Percentiles rank a stretch among this genome's conserved stretches.
Evolutionary conservation across 2,329 filamentous ascomycete genomes (phyloP).

Genomic region (Ophiostoma angusticollis): DNA sequence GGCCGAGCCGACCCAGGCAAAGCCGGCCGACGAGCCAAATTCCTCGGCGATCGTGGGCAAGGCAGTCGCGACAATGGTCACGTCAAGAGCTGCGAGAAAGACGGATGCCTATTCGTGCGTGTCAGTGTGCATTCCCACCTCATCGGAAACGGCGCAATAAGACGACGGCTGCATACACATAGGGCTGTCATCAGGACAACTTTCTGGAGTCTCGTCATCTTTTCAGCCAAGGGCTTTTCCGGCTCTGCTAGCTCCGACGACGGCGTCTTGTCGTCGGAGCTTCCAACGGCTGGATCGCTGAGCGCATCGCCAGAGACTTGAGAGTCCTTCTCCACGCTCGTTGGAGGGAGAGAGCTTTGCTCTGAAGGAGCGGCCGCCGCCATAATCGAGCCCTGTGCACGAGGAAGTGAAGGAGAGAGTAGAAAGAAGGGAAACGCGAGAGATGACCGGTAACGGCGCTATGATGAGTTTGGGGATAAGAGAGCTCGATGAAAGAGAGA

Average conservation of each 20-base stretch:
- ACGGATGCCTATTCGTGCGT: constrained; percentile 19
- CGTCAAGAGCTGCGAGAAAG: constrained; percentile 42
- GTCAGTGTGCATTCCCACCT: neutral
- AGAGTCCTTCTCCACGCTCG: too few relatives aligned
- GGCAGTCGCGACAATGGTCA: constrained; percentile 54
- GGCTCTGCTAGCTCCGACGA: too few relatives aligned
- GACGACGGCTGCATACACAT: constrained; percentile 5
- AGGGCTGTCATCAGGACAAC: constrained; percentile 9
- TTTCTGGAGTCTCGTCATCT: constrained; percentile 2
- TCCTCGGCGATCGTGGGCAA: constrained; percentile 52
- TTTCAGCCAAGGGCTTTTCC: too few relatives aligned
- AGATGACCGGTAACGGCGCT: too few relatives aligned
- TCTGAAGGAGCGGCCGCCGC: too few relatives aligned
- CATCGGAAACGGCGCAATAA: neutral
- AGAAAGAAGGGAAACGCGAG: too few relatives aligned
- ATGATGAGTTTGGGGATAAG: too few relatives aligned
- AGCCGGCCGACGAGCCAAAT: constrained; percentile 54
- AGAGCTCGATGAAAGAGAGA: too few relatives aligned
- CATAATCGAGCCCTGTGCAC: neutral
- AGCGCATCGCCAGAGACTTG: too few relatives aligned
- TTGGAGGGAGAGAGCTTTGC: too few relatives aligned
- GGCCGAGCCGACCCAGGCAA: constrained; percentile 65
- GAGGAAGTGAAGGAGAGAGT: neutral
- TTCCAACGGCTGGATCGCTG: too few relatives aligned
- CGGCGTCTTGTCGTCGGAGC: constrained; percentile 1